Evolutionary conservation across 345 rosid species (phyloP), one percentile per base, ranked within the genome.

Genomic region (Ricinus communis): DNA sequence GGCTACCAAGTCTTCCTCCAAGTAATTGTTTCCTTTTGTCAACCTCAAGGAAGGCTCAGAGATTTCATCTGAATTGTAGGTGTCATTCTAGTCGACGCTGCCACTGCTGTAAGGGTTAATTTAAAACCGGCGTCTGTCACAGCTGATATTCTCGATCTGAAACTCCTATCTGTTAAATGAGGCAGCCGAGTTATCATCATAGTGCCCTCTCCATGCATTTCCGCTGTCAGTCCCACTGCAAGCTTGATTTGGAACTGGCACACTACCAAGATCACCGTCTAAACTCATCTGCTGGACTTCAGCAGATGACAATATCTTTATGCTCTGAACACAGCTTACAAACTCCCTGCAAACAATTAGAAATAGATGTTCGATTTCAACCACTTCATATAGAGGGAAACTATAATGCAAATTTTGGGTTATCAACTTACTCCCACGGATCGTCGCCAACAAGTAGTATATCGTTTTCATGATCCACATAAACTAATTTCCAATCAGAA

Each of bases 251-350:
- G 86, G 85, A 65, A 82, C 83, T 9, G 93, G 87, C 19, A 88
- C 78, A 57, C 84, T 80, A 46, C 94, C 95, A 43, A 93, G 91
- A 74, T 88, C 88, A 43, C 97, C 98, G 59, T 94, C 97, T 82
- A 91, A 80, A 77, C 98, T 91, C 95, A 94, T 90, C 68, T 92
- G 97, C 77, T 91, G 96, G 16, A 92, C 98, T 81, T 94, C 96
- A 31, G 81, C 89, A n/a, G 97, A 83, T 66, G 99, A 94, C 81
- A 94, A 83, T 70, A 92, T 90, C 77, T 89, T 94, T 78, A 94
- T 83, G 91, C 92, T 84, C 76, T 90, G 99, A 63, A 90, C 97
- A 76, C 96, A 87, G 79, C 83, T 87, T 41, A 94, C 90, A 28
- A 96, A 96, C 69, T 93, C 99, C 75, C 99, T 96, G 87, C 80